phyloP scores from a whole-genome alignment of 345 rosid genomes.

The Garcia nutans region DNA sequence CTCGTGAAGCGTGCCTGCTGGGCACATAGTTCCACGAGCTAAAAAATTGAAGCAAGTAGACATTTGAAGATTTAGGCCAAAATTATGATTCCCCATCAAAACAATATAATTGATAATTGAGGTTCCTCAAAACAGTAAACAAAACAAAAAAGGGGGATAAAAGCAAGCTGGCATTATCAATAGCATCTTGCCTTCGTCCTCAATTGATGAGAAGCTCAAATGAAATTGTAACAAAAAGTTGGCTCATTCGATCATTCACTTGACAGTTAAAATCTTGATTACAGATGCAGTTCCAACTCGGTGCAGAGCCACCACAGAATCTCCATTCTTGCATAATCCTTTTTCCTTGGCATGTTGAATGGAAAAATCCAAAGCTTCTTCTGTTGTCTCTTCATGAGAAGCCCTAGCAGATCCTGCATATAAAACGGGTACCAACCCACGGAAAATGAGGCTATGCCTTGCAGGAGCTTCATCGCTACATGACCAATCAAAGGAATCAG shows the following conservation, averaged over 20 bases:
- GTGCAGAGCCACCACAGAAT: constrained; percentile 87
- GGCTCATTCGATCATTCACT: constrained; percentile 19
- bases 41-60: not conserved
- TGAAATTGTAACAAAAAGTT: not conserved
- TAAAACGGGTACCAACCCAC: constrained; percentile 79
- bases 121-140: not conserved
- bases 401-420: constrained; percentile 93
- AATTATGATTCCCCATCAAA: not conserved
- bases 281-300: constrained; percentile 86
- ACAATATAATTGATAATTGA: not conserved
- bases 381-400: constrained; percentile 84
- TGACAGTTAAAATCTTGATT: constrained; percentile 87
- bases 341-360: constrained; percentile 60
- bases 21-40: not conserved
- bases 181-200: not conserved
- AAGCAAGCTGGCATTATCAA: not conserved
- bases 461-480: constrained; percentile 90
- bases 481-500: constrained; percentile 88
- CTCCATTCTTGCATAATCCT: constrained; percentile 74
- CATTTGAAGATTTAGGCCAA: not conserved
- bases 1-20: not conserved
- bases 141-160: not conserved
- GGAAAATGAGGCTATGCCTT: constrained; percentile 83
- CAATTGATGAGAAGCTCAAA: not conserved
- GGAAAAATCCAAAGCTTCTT: constrained; percentile 84